phyloP scores from a whole-genome alignment of 768 basidiomycete genomes.

The Neoboletus brunneissimus region DNA sequence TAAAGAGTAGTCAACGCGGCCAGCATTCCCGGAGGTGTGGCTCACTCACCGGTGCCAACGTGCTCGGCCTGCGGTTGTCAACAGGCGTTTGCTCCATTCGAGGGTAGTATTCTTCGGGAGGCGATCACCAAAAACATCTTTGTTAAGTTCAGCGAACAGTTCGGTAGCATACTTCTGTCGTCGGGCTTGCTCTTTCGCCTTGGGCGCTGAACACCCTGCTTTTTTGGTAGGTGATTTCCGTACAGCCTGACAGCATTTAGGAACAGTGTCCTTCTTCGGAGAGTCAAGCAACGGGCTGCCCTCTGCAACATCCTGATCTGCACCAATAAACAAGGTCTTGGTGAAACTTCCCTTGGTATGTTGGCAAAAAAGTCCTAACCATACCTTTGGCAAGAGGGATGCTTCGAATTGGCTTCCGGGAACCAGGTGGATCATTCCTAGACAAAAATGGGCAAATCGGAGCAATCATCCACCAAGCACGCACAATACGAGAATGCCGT shows the following conservation, averaged over 20 bases:
- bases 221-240: constrained; percentile 22
- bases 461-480: constrained; percentile 13
- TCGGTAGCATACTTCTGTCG: constrained; percentile 52
- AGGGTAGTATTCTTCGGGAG: constrained; percentile 56
- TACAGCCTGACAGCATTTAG: neutral
- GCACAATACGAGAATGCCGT: constrained; percentile 40
- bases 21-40: neutral
- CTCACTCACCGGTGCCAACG: constrained; percentile 53
- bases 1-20: constrained; percentile 1
- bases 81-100: constrained; percentile 63
- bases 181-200: constrained; percentile 42
- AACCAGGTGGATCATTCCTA: constrained; percentile 49
- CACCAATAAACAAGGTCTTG: neutral
- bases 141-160: constrained; percentile 63
- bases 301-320: constrained; percentile 8
- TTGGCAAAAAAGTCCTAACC: neutral
- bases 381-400: constrained; percentile 8
- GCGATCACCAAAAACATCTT: constrained; percentile 48
- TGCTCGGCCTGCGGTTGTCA: constrained; percentile 70
- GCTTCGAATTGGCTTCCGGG: constrained; percentile 43
- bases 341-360: neutral
- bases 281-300: constrained; percentile 7
- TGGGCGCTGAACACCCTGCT: constrained; percentile 28
- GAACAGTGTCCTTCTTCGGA: constrained; percentile 6
- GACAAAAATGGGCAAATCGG: constrained; percentile 2